Evolutionary conservation across 106 monocot species (phyloP), one percentile per base, ranked within the genome.

Genomic region (Phalaenopsis equestris): DNA sequence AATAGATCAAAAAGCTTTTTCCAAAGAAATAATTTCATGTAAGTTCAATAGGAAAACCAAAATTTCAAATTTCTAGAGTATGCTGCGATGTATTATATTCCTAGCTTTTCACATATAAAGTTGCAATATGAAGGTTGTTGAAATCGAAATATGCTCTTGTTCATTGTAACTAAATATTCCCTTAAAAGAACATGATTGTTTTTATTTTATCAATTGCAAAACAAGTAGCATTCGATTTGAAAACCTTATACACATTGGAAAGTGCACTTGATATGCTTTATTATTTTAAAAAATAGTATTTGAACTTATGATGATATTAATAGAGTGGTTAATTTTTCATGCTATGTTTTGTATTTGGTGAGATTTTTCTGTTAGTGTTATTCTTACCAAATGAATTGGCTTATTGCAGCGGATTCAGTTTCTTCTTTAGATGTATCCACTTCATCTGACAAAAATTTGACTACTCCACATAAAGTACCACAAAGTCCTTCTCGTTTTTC

Each of bases 401-500:
- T 81, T 72, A n/a, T 48, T 84, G 75, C 80, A 84, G 87, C 72
- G 42, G 82, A 82, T 82, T 82, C 82, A 79, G 72, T 79, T 21
- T 81, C 84, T 42, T 73, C 83, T 24, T 57, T 82, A 41, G 84
- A 81, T 17, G 73, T 47, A 72, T 80, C 75, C 41, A 41, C 72
- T 21, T 30, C 55, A 9, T 21, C 76, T 19, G 58, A 82, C 57
- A 85, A 75, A 82, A 19, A 78, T 6, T 81, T 80, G 42, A 77
- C 45, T 42, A 89, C 86, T 58, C 93, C 90, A 47, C 79, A 76
- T 36, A 85, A 90, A 78, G 82, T 81, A 56, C 90, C 92, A 36
- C 86, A 87, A 30, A 95, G 95, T 82, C 91, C 93, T 78, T 88
- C 95, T 78, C 82, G 93, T 48, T 96, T 96, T 85, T 81, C 88